phyloP scores from a whole-genome alignment of 2,329 filamentous ascomycete species.

The Huntiella bhutanensis region DNA sequence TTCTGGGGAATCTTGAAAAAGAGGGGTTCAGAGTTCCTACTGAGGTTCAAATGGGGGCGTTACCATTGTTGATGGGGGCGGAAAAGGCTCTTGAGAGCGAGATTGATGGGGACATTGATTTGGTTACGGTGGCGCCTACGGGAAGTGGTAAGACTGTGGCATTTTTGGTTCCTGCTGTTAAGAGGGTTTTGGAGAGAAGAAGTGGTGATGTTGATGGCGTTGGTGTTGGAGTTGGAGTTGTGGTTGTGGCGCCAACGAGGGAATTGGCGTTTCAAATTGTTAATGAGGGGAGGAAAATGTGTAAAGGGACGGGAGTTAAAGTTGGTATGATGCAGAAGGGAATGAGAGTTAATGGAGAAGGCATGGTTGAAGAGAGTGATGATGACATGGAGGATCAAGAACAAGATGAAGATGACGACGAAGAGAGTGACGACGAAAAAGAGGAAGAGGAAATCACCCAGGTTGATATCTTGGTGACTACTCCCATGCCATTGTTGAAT shows the following conservation, averaged over 20 bases:
- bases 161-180: conserved; percentile 74
- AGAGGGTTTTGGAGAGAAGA: conserved; percentile 42
- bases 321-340: conserved; percentile 72
- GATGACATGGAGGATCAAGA: conserved; percentile 21
- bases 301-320: conserved; percentile 55
- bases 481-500: conserved; percentile 49
- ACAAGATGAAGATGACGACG: conserved; percentile 20
- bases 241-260: conserved; percentile 62
- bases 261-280: conserved; percentile 65
- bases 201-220: conserved; percentile 21
- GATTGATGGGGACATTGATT: conserved; percentile 27
- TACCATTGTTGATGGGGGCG: conserved; percentile 56
- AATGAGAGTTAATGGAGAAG: conserved; percentile 40
- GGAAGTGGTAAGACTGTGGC: conserved; percentile 93
- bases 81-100: conserved; percentile 26
- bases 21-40: conserved; percentile 80
- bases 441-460: conserved; percentile 14
- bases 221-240: conserved; percentile 36
- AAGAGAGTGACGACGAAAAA: conserved; percentile 14
- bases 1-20: conserved; percentile 61
- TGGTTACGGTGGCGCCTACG: conserved; percentile 79
- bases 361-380: conserved; percentile 20
- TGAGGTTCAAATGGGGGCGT: conserved; percentile 74
- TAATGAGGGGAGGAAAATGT: conserved; percentile 70
- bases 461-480: conserved; percentile 23